Conservation (phyloP, 208 protist genomes). For the Histomonas meleagridis region DNA sequence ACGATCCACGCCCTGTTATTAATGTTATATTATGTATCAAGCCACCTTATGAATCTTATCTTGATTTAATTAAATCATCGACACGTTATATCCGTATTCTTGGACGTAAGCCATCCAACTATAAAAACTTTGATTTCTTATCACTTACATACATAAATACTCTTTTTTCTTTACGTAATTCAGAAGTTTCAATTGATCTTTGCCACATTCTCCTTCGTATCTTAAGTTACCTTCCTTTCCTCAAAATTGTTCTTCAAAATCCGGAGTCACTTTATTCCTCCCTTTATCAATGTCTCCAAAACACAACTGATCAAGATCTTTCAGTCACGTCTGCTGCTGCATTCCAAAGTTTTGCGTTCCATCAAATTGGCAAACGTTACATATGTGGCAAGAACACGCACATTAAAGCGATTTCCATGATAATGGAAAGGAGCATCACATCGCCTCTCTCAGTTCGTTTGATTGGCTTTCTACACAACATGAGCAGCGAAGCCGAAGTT, state of each 20-base stretch:
- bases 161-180: not conserved
- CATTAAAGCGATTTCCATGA: not conserved
- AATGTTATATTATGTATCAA: not conserved
- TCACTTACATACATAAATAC: not conserved
- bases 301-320: not conserved
- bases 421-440: not conserved
- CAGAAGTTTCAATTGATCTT: not conserved
- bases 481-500: not conserved
- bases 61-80: not conserved
- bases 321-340: not conserved
- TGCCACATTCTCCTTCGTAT: not conserved
- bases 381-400: not conserved
- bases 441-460: not conserved
- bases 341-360: slow-evolving; percentile 21
- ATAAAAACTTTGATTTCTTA: slow-evolving; percentile 26
- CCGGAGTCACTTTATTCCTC: not conserved
- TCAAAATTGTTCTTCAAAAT: not conserved
- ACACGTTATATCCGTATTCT: not conserved
- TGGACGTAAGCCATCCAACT: not conserved
- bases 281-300: not conserved
- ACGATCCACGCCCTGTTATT: not conserved
- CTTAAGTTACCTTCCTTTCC: not conserved
- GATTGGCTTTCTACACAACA: slow-evolving; percentile 5
- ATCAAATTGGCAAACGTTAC: not conserved
- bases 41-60: not conserved